These are phyloP conservation scores for Pochonia chlamydosporia DNA, from an alignment of 2,329 filamentous ascomycete genomes.

Conservation along the genomic window DNA sequence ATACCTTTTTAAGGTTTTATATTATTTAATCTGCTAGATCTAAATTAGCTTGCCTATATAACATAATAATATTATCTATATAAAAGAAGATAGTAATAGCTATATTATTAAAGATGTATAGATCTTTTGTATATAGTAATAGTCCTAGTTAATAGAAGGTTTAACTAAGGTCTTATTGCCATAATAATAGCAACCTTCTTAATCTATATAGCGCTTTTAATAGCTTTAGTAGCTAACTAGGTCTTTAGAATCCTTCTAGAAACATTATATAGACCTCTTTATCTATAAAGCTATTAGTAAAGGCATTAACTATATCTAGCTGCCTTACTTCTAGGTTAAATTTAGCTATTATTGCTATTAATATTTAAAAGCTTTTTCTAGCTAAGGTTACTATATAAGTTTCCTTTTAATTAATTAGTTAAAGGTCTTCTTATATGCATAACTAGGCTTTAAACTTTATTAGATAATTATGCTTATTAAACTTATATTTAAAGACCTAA, in stretches of 20 bases:
- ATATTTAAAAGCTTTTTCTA: slow-evolving; percentile 2
- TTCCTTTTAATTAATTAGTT: slow-evolving; percentile 2
- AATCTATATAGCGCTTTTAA: background rate
- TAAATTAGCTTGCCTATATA: background rate
- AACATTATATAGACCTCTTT: slow-evolving; percentile 2
- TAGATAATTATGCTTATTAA: slow-evolving; percentile 5
- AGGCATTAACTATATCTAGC: slow-evolving; percentile 4
- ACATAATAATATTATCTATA: background rate
- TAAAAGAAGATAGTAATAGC: background rate
- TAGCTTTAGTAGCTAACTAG: no score
- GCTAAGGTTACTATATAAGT: slow-evolving; percentile 6
- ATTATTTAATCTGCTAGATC: background rate
- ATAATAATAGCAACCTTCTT: background rate
- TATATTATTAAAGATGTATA: background rate
- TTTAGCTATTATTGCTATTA: background rate
- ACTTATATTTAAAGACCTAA: slow-evolving; percentile 8
- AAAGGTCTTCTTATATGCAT: slow-evolving; percentile 2
- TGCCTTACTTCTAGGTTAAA: slow-evolving; percentile 3
- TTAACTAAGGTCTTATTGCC: background rate
- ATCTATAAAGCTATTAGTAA: background rate
- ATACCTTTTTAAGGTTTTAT: background rate
- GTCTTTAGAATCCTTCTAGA: background rate
- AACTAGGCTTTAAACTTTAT: background rate
- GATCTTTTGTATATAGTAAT: no score
- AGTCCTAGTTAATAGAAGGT: background rate